These are phyloP conservation scores for Entophlyctis luteolus DNA, from an alignment of 192 early-diverging fungal genomes.

Conservation along the genomic window DNA sequence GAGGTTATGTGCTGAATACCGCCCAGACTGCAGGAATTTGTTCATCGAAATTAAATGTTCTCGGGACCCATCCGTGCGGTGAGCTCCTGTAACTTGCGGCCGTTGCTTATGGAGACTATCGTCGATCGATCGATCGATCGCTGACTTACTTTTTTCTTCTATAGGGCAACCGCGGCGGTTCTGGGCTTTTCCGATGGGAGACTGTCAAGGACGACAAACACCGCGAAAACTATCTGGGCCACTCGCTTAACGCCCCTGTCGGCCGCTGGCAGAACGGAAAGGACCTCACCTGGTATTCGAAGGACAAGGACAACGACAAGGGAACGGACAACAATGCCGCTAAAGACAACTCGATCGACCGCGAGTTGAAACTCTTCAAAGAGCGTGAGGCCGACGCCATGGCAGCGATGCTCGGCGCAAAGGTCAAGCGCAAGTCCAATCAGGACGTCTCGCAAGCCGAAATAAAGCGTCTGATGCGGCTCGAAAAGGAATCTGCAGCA, in stretches of 20 bases:
- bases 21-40: too few species aligned
- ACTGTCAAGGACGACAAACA: slow-evolving; percentile 53
- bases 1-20: too few species aligned
- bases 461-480: slow-evolving; percentile 33
- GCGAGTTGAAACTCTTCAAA: slow-evolving; percentile 35
- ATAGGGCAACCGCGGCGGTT: slow-evolving; percentile 39
- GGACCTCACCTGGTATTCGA: slow-evolving; percentile 62
- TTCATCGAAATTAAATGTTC: slow-evolving; percentile 16
- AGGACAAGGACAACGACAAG: slow-evolving; percentile 40
- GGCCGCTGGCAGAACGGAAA: slow-evolving; percentile 72
- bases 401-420: slow-evolving; percentile 38
- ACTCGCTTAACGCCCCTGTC: slow-evolving; percentile 73
- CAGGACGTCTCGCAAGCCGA: slow-evolving; percentile 24
- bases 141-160: too few species aligned
- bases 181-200: slow-evolving; percentile 48
- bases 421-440: slow-evolving; percentile 1
- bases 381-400: slow-evolving; percentile 38
- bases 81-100: not conserved
- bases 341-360: too few species aligned
- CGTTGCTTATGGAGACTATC: not conserved
- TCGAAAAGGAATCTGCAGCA: slow-evolving; percentile 16
- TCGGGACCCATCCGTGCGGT: slow-evolving; percentile 13
- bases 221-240: slow-evolving; percentile 81
- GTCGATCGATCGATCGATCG: not conserved
- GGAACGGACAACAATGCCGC: slow-evolving; percentile 20